phyloP scores from a whole-genome alignment of 148 eudicot species.

The Camellia lanceoleosa region DNA sequence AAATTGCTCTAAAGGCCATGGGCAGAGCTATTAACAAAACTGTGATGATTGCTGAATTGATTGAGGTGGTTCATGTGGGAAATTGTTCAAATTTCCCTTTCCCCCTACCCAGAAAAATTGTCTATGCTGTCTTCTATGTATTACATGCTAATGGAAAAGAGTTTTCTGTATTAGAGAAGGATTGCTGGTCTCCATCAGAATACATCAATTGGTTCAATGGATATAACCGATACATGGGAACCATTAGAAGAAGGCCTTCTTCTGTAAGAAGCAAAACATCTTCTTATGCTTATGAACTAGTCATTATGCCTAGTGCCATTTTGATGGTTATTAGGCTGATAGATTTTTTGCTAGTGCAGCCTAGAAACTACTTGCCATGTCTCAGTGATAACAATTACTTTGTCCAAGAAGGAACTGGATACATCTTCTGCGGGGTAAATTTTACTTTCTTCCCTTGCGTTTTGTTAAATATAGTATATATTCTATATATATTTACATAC shows the following conservation, averaged over 20 bases:
- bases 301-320: no score
- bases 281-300: neutral
- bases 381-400: conserved; percentile 58
- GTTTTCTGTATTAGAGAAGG: conserved; percentile 44
- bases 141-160: neutral
- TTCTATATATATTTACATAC: no score
- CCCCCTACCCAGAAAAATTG: neutral
- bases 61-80: conserved; percentile 38
- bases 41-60: conserved; percentile 67
- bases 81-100: neutral
- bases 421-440: conserved; percentile 55
- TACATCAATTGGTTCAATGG: conserved; percentile 55
- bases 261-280: conserved; percentile 39
- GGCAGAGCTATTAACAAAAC: conserved; percentile 83
- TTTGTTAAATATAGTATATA: no score
- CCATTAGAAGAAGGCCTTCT: conserved; percentile 75
- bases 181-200: conserved; percentile 58
- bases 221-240: conserved; percentile 63
- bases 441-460: neutral
- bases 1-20: conserved; percentile 76
- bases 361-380: conserved; percentile 76
- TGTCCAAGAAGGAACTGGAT: conserved; percentile 62
- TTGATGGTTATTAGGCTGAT: neutral
- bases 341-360: conserved; percentile 28
- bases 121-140: neutral